Evolutionary conservation across 352 stramenopile species (phyloP).

Genomic region (Globisporangium cystogenes): DNA sequence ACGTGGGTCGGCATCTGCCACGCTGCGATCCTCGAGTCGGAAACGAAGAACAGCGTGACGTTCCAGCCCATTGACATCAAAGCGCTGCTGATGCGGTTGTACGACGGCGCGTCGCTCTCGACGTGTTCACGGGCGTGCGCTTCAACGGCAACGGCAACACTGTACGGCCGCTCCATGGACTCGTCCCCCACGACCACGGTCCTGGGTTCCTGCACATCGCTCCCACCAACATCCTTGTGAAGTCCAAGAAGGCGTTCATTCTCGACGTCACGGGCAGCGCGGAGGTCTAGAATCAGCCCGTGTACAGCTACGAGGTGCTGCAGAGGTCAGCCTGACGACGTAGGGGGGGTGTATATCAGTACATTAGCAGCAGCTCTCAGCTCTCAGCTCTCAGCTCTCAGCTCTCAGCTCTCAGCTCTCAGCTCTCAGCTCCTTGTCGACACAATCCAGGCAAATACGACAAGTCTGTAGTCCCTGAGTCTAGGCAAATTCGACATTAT

Average conservation of each 20-base stretch:
- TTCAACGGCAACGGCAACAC: constrained; percentile 14
- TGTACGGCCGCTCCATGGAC: constrained; percentile 13
- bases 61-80: constrained; percentile 53
- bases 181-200: constrained; percentile 9
- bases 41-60: constrained; percentile 39
- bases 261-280: constrained; percentile 10
- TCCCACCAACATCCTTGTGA: constrained; percentile 13
- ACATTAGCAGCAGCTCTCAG: too few species aligned
- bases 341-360: constrained; percentile 24
- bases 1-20: constrained; percentile 59
- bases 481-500: too few species aligned
- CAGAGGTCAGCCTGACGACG: constrained; percentile 23
- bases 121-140: constrained; percentile 12
- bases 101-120: constrained; percentile 6
- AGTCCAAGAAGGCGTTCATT: constrained; percentile 11
- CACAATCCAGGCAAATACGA: too few species aligned
- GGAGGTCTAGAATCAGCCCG: constrained; percentile 59
- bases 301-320: constrained; percentile 35
- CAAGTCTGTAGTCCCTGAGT: too few species aligned
- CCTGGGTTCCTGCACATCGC: constrained; percentile 12
- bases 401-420: too few species aligned
- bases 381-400: too few species aligned
- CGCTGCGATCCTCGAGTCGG: constrained; percentile 30
- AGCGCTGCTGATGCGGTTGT: constrained; percentile 23
- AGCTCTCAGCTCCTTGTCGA: too few species aligned